Evolutionary conservation across 2,329 filamentous ascomycete species (phyloP), one percentile per base, ranked within the genome.

Genomic region (Fusarium hostae): DNA sequence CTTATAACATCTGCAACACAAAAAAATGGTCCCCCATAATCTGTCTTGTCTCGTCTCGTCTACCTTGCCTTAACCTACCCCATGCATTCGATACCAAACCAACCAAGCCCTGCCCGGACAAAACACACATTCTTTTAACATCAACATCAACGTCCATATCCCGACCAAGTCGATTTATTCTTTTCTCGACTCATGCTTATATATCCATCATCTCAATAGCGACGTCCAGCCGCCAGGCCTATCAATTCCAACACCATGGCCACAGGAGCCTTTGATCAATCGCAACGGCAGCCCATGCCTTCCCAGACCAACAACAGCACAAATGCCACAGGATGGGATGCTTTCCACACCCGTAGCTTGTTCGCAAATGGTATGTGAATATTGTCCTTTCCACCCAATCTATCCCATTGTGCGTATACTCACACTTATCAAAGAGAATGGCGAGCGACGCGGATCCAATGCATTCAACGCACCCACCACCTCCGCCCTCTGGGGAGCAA

Each of bases 401-500:
- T 54, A 20, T 39, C 41, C 22, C 44, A 20, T 47, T 48, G 47
- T 43, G 34, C 41, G 35, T 34, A 43, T 63, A 55, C 75, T 76
- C 59, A 75, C 72, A 18, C 54, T 32, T 37, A 45, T 22, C 28
- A 24, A 63, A 80, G 79, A 80, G 22, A 59, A 76, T 61, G 76
- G 81, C 59, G 77, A 78, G 32, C 73, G 77, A 59, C 90, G 89
- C 6, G 92, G 92, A 52, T 93, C 92, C 9, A 87, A 90, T 67
- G 92, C 91, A 64, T 84, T 94, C 41, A 86, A 92, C 66, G 86
- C 89, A 47, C 88, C 90, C 44, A 88, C 88, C 22, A 91, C 93
- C 73, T 84, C 86, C 50, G 93, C 66, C 82, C 84, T 70, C 82
- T 94, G 92, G 92, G 87, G 28, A 18, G n/a, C 86, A 70, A 81